Evolutionary conservation across 2,329 filamentous ascomycete species (phyloP), one percentile per base, ranked within the genome.

Genomic region (Ophiostoma himal-ulmi): DNA sequence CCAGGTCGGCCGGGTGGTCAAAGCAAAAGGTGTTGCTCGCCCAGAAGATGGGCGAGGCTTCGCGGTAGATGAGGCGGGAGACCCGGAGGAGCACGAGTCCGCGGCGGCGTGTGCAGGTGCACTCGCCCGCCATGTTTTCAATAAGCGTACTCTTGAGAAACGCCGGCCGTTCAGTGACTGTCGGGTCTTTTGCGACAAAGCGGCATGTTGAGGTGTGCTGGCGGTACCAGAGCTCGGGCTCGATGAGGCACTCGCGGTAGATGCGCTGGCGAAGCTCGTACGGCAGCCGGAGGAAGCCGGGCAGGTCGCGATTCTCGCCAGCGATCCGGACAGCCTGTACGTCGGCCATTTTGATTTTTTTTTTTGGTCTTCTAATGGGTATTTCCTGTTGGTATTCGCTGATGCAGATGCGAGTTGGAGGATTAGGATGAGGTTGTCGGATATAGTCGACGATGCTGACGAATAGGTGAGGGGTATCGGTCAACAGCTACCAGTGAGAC

Each of bases 31-130:
- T 48, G 68, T 75, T 75, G 5, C 52, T 30, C 2, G 70, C 48
- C 74, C 74, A 75, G 52, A 75, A 73, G 1, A 74, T 52, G 14
- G 54, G 48, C 0, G 73, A 73, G 0, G 74, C 74, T 44, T 75
- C 74, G 57, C 10, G 6, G 54, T 73, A 67, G 65, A 73, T 65
- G 68, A 72, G 71, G 4, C 73, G 73, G 68, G 69, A 70, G 20
- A 54, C 69, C 7, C 17, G 34, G 13, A 75, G 69, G 8, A 75
- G 54, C 5, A 41, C 30, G 20, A 75, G 57, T n/a, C 72, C 69
- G 8, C 69, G 44, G n/a, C 74, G 73, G 14, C 17, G 34, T 17
- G 69, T 11, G 54, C 73, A 74, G 10, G 20, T 20, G 67, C 71
- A 73, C 37, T 34, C 2, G 13, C 44, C 48, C 17, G 34, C 10